Conservation (phyloP, 805 yeast genomes). For the Candida piceae region DNA sequence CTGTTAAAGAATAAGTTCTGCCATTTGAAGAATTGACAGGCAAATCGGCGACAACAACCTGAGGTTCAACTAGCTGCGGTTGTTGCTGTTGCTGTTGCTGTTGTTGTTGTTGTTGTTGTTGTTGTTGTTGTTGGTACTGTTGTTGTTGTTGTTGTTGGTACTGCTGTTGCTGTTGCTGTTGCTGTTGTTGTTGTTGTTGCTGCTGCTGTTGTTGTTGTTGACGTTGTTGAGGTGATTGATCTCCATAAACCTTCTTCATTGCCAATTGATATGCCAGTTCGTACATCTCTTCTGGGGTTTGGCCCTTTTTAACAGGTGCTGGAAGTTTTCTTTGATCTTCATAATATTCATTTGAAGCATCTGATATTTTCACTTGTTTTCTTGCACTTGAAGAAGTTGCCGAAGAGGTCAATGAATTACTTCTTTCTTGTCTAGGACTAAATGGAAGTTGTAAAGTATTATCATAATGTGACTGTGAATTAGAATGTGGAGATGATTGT, state of each 20-base stretch:
- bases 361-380: conserved; percentile 22
- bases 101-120: no score
- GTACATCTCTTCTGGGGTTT: conserved; percentile 49
- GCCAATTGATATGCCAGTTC: conserved; percentile 53
- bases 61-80: no score
- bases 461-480: neutral
- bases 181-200: conserved; percentile 1
- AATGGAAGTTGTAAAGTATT: conserved; percentile 2
- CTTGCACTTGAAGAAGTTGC: conserved; percentile 12
- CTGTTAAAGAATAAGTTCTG: conserved; percentile 9
- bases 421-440: conserved; percentile 4
- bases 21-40: no score
- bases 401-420: conserved; percentile 18
- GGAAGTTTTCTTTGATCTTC: conserved; percentile 4
- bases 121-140: no score
- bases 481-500: conserved; percentile 2
- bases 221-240: conserved; percentile 3
- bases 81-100: no score
- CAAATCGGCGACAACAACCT: no score
- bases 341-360: conserved; percentile 4
- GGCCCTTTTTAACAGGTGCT: neutral
- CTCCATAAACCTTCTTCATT: conserved; percentile 50
- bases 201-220: neutral
- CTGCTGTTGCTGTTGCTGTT: conserved; percentile 11
- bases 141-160: no score